Conservation (phyloP, 2,329 filamentous ascomycete species). For the Decorospora gaudefroyi region DNA sequence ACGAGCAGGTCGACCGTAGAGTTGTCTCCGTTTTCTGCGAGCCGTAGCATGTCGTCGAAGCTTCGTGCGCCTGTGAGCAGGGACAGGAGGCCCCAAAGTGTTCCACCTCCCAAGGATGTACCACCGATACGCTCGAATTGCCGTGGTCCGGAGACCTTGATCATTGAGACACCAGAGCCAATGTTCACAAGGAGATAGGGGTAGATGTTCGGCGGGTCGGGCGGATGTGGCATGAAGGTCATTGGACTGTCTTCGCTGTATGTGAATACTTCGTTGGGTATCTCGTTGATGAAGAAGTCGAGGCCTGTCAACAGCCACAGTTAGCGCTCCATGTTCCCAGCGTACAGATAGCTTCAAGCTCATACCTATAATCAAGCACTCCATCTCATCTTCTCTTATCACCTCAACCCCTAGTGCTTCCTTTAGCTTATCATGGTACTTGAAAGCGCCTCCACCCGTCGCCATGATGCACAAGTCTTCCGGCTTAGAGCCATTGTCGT, state of each 20-base stretch:
- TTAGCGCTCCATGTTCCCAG: conserved; percentile 3
- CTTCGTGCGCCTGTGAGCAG: conserved; percentile 88
- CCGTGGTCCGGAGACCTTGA: conserved; percentile 90
- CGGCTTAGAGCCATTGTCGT: conserved; percentile 71
- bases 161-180: conserved; percentile 93
- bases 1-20: conserved; percentile 93
- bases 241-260: conserved; percentile 85
- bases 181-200: conserved; percentile 98
- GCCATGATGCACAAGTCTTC: conserved; percentile 88
- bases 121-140: conserved; percentile 90
- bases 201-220: conserved; percentile 71
- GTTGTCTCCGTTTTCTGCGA: conserved; percentile 91
- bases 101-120: conserved; percentile 93
- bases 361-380: conserved; percentile 90
- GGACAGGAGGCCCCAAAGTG: conserved; percentile 91
- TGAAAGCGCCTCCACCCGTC: conserved; percentile 93
- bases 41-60: conserved; percentile 97
- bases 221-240: conserved; percentile 76
- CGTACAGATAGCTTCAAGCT: not conserved
- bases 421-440: conserved; percentile 91
- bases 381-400: conserved; percentile 95
- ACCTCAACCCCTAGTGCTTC: conserved; percentile 85
- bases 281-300: conserved; percentile 98
- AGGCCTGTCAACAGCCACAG: conserved; percentile 63
- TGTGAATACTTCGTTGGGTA: conserved; percentile 94